Evolutionary conservation across 2,329 filamentous ascomycete species (phyloP).

Genomic region (Elsinoe batatas): DNA sequence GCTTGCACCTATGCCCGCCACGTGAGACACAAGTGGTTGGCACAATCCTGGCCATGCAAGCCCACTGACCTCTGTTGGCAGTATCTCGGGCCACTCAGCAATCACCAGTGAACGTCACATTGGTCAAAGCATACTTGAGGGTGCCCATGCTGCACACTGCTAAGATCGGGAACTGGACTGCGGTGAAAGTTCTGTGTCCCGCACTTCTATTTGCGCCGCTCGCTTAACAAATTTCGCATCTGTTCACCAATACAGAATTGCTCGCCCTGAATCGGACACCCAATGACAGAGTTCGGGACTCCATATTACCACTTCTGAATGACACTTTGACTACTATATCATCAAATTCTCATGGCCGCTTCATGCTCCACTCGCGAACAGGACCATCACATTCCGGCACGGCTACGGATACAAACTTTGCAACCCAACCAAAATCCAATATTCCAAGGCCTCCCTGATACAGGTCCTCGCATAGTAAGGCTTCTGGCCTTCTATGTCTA

Average conservation of each 20-base stretch:
- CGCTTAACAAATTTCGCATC: slow-evolving; percentile 1
- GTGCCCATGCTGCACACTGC: neutral
- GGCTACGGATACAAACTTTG: neutral
- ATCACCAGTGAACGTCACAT: neutral
- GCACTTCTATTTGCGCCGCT: neutral
- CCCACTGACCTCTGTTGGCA: neutral
- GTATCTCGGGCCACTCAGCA: neutral
- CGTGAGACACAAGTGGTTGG: neutral
- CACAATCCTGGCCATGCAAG: neutral
- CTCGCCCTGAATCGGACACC: neutral
- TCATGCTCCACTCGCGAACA: neutral
- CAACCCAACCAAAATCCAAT: no score
- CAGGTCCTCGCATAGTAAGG: neutral
- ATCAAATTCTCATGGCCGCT: neutral
- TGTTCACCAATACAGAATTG: neutral
- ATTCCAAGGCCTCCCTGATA: neutral
- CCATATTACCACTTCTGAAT: neutral
- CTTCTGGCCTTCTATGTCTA: slow-evolving; percentile 10
- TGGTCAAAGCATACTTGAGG: neutral
- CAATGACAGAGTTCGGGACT: neutral
- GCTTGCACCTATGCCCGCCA: neutral
- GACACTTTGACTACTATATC: neutral
- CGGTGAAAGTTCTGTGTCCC: slow-evolving; percentile 1
- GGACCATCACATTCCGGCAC: neutral
- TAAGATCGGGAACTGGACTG: neutral